Percentiles rank a stretch among this genome's conserved stretches.
These are phyloP conservation scores for Berberis vulgaris DNA, from an alignment of 164 flowering plant species.

Conservation along the genomic window DNA sequence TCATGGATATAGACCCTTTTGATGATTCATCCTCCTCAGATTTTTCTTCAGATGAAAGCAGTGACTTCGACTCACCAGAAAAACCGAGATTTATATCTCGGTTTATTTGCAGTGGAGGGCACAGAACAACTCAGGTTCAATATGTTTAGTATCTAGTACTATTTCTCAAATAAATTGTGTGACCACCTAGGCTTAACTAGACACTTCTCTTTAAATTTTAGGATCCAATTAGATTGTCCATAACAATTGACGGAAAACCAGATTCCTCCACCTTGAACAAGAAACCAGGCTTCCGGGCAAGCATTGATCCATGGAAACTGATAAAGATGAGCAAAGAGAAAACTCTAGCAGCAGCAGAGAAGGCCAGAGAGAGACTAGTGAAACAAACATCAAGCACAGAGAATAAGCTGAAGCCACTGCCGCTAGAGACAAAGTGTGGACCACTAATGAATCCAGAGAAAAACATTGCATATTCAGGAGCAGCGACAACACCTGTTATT, in stretches of 20 bases:
- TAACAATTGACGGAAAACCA: conserved; percentile 59
- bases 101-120: conserved; percentile 15
- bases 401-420: conserved; percentile 58
- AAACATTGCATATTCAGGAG: conserved; percentile 9
- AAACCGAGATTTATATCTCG: conserved; percentile 37
- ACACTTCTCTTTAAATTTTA: conserved; percentile 15
- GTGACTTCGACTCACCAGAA: conserved; percentile 7
- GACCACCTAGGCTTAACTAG: background rate
- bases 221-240: conserved; percentile 46
- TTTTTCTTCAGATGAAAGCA: too few species aligned
- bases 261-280: conserved; percentile 26
- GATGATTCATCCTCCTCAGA: too few species aligned
- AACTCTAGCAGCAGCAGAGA: conserved; percentile 71
- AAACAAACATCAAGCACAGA: conserved; percentile 28
- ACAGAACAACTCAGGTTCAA: too few species aligned
- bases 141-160: background rate
- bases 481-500: conserved; percentile 32
- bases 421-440: conserved; percentile 70
- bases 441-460: conserved; percentile 32
- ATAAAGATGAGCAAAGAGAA: conserved; percentile 76
- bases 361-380: conserved; percentile 62
- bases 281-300: conserved; percentile 58
- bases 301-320: conserved; percentile 89
- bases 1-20: too few species aligned
- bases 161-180: background rate